These are phyloP conservation scores for Cucumis variabilis DNA, from an alignment of 331 rosid genomes.

Conservation along the genomic window DNA sequence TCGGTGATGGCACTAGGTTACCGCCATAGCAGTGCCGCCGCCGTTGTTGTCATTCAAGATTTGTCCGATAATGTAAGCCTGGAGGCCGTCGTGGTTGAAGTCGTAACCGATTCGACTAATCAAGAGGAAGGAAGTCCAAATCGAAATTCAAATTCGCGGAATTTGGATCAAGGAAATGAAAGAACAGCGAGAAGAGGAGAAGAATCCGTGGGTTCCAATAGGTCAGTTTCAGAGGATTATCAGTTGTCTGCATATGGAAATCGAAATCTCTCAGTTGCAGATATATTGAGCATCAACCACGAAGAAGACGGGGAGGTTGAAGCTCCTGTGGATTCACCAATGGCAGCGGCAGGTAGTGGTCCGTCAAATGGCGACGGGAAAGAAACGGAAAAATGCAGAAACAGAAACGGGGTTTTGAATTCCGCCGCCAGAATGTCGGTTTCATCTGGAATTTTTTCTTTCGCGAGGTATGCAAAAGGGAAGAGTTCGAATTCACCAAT, in stretches of 20 bases:
- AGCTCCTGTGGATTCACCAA: slow-evolving; percentile 17
- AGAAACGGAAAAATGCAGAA: slow-evolving; percentile 31
- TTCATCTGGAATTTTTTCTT: slow-evolving; percentile 46
- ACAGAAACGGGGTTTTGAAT: slow-evolving; percentile 31
- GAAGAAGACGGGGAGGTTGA: slow-evolving; percentile 8
- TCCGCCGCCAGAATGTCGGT: slow-evolving; percentile 47
- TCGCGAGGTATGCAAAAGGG: slow-evolving; percentile 43
- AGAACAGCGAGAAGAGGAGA: background rate
- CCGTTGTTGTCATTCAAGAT: slow-evolving; percentile 48
- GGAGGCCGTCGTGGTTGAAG: slow-evolving; percentile 28
- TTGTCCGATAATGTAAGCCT: slow-evolving; percentile 33
- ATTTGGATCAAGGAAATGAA: background rate
- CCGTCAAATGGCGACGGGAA: slow-evolving; percentile 29
- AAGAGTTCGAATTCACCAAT: slow-evolving; percentile 38
- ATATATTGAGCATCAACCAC: slow-evolving; percentile 36
- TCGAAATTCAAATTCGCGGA: background rate
- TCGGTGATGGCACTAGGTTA: slow-evolving; percentile 13
- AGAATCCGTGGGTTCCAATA: background rate
- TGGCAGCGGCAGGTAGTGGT: slow-evolving; percentile 35
- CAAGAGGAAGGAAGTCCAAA: slow-evolving; percentile 6
- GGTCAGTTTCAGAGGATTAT: slow-evolving; percentile 22
- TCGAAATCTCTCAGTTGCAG: slow-evolving; percentile 38
- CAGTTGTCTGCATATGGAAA: background rate
- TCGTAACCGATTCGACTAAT: slow-evolving; percentile 21
- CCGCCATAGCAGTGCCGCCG: slow-evolving; percentile 44